phyloP scores from a whole-genome alignment of 768 basidiomycete genomes.

The Agrocybe pediades region DNA sequence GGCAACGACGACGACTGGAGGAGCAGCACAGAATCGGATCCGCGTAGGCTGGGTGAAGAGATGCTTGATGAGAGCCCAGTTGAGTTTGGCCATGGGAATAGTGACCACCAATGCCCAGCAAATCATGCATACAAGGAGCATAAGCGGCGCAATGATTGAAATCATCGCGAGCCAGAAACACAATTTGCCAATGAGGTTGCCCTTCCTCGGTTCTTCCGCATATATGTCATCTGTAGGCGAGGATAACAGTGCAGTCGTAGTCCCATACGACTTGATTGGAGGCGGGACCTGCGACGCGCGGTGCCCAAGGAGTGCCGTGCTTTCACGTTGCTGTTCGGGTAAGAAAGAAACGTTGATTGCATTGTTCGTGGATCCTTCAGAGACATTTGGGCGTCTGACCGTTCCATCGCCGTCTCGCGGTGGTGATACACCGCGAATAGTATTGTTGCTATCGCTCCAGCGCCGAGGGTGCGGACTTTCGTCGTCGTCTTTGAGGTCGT shows the following conservation, averaged over 20 bases:
- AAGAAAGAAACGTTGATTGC: conserved; percentile 46
- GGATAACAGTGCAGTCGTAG: conserved; percentile 38
- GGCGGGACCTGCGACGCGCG: conserved; percentile 32
- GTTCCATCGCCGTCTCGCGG: conserved; percentile 20
- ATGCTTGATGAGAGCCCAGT: conserved; percentile 90
- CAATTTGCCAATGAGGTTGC: conserved; percentile 62
- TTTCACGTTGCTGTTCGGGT: conserved; percentile 41
- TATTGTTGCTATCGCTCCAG: conserved; percentile 37
- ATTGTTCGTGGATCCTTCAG: conserved; percentile 45
- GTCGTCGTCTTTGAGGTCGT: conserved; percentile 37
- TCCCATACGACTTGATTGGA: conserved; percentile 71
- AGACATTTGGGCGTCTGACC: conserved; percentile 35
- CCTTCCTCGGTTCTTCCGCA: conserved; percentile 34
- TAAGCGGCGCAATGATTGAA: conserved; percentile 81
- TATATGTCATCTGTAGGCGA: conserved; percentile 29
- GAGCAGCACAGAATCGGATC: conserved; percentile 93
- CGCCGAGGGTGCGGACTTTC: conserved; percentile 29
- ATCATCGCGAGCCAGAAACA: conserved; percentile 82
- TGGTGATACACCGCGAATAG: conserved; percentile 37
- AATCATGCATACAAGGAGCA: conserved; percentile 83
- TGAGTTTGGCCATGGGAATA: conserved; percentile 97
- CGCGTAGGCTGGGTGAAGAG: conserved; percentile 77
- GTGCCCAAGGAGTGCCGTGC: conserved; percentile 44
- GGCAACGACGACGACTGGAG: conserved; percentile 63
- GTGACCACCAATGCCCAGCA: conserved; percentile 97